Evolutionary conservation across 345 rosid species (phyloP).

Genomic region (Aegle marmelos): DNA sequence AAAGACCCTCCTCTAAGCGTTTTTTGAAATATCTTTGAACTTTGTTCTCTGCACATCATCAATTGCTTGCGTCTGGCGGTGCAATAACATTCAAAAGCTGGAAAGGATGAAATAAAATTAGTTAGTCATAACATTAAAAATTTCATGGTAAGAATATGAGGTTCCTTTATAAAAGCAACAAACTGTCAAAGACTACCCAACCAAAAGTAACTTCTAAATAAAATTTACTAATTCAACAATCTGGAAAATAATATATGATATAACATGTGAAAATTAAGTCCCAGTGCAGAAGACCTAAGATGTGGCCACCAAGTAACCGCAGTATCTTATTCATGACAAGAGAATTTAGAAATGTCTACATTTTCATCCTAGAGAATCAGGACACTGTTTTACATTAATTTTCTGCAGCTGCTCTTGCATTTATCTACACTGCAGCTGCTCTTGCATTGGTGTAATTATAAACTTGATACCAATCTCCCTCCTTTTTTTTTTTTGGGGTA

Average conservation of each 20-base stretch:
- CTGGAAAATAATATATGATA: background rate
- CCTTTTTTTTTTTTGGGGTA: background rate
- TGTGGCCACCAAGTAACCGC: background rate
- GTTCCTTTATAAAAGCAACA: background rate
- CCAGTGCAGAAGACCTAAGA: background rate
- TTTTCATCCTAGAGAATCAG: background rate
- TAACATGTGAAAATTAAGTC: background rate
- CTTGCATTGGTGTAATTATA: background rate
- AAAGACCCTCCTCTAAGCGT: constrained; percentile 87
- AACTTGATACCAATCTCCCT: background rate
- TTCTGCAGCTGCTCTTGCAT: background rate
- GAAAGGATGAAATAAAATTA: constrained; percentile 20
- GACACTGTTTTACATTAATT: background rate
- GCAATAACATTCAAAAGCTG: constrained; percentile 51
- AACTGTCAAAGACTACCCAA: background rate
- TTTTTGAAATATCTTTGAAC: constrained; percentile 57
- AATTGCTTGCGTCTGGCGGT: constrained; percentile 45
- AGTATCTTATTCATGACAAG: background rate
- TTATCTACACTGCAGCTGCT: background rate
- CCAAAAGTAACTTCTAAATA: background rate
- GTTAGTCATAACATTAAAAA: background rate
- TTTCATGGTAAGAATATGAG: constrained; percentile 1
- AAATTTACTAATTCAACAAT: background rate
- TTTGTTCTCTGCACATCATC: constrained; percentile 44
- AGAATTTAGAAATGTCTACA: background rate